A percentile compares a stretch with the other conserved stretches of the same genome.
phyloP scores from a whole-genome alignment of 768 basidiomycete species.

The Amylocystis lapponica region DNA sequence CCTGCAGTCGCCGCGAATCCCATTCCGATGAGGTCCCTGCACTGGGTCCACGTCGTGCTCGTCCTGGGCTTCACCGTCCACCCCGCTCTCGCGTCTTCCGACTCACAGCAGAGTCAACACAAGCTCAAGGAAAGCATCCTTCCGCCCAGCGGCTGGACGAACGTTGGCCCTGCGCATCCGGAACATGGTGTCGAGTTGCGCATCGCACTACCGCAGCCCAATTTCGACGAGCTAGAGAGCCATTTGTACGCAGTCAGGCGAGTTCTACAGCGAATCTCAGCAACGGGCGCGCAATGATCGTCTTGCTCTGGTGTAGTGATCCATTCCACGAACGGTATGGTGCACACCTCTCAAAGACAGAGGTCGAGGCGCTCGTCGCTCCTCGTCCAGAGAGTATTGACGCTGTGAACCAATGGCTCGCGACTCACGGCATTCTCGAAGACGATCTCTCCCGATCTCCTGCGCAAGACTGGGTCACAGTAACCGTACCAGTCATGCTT shows the following conservation, averaged over 20 bases:
- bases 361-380: conserved; percentile 56
- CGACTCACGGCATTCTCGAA: conserved; percentile 45
- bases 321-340: conserved; percentile 29
- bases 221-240: conserved; percentile 43
- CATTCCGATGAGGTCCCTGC: too few species aligned
- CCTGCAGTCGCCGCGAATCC: too few species aligned
- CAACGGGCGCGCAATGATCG: too few species aligned
- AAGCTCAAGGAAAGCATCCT: conserved; percentile 45
- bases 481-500: conserved; percentile 49
- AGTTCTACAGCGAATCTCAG: neutral
- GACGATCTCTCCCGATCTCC: conserved; percentile 47
- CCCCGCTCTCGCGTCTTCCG: too few species aligned
- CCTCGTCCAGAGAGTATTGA: conserved; percentile 49
- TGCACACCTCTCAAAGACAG: conserved; percentile 49
- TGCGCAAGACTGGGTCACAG: conserved; percentile 64
- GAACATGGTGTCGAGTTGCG: conserved; percentile 46
- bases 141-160: conserved; percentile 46
- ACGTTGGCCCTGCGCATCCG: conserved; percentile 36
- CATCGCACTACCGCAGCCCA: conserved; percentile 51
- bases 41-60: too few species aligned
- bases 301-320: conserved; percentile 12
- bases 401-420: conserved; percentile 58
- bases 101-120: too few species aligned
- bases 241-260: conserved; percentile 49
- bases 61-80: too few species aligned